Conservation (phyloP, 495 filamentous ascomycete species). For the Penicillium argentinense region DNA sequence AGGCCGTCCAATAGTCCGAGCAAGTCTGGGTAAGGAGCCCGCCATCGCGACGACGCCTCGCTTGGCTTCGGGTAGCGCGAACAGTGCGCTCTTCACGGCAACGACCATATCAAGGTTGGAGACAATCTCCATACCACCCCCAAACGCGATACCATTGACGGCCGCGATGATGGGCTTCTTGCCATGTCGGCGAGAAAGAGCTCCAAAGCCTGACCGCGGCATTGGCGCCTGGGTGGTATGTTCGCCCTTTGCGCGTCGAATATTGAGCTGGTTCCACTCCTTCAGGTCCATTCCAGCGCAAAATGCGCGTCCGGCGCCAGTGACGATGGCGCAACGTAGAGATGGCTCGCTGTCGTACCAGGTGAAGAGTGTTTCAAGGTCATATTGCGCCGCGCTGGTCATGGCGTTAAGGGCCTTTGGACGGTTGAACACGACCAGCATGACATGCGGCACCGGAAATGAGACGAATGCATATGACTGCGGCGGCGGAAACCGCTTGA, state of each 20-base stretch:
- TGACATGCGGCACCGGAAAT: constrained; percentile 32
- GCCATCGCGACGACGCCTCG: constrained; percentile 66
- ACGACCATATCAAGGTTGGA: constrained; percentile 65
- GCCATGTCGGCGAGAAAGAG: constrained; percentile 34
- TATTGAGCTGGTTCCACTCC: constrained; percentile 15
- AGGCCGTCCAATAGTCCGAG: constrained; percentile 59
- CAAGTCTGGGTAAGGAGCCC: constrained; percentile 63
- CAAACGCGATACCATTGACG: constrained; percentile 62
- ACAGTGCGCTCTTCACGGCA: constrained; percentile 50
- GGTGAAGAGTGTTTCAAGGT: constrained; percentile 43
- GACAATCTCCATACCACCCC: constrained; percentile 68
- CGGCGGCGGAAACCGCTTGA: constrained; percentile 14
- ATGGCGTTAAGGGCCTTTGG: constrained; percentile 42
- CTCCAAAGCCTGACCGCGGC: constrained; percentile 20
- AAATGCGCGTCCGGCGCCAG: constrained; percentile 48
- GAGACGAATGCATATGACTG: constrained; percentile 17
- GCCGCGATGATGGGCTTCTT: constrained; percentile 61
- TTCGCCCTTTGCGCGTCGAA: constrained; percentile 12
- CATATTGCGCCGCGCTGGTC: constrained; percentile 40
- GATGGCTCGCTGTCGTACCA: constrained; percentile 49
- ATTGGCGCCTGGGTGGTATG: constrained; percentile 9
- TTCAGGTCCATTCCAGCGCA: constrained; percentile 41
- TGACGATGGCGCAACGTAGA: constrained; percentile 47
- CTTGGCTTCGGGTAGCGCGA: constrained; percentile 62
- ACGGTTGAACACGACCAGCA: constrained; percentile 35